These are phyloP conservation scores for Penicillium parvum DNA, from an alignment of 495 filamentous ascomycete genomes.

Conservation along the genomic window DNA sequence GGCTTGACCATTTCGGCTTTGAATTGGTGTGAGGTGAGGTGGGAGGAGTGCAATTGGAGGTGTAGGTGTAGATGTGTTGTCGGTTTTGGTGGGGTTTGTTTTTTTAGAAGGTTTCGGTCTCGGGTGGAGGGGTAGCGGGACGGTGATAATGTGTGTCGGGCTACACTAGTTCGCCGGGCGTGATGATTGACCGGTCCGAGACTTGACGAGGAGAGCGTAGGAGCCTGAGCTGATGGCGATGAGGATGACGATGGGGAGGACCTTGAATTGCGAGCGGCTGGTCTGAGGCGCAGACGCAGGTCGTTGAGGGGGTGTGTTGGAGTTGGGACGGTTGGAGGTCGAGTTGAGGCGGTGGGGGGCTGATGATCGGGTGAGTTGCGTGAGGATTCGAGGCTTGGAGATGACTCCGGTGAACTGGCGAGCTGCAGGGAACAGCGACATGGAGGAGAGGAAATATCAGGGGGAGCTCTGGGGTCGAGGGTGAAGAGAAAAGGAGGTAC, in stretches of 20 bases:
- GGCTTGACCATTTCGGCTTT: slow-evolving; percentile 19
- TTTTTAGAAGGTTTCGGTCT: slow-evolving; percentile 9
- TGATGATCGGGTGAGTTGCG: slow-evolving; percentile 10
- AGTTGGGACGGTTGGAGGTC: slow-evolving; percentile 7
- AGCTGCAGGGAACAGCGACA: slow-evolving; percentile 11
- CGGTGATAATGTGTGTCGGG: neutral
- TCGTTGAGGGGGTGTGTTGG: slow-evolving; percentile 13
- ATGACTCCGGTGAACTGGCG: slow-evolving; percentile 13
- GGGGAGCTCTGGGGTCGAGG: no score
- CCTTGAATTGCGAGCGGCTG: slow-evolving; percentile 50
- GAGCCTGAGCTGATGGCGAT: slow-evolving; percentile 53
- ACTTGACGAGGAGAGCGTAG: slow-evolving; percentile 60
- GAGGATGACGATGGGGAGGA: slow-evolving; percentile 63
- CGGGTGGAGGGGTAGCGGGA: slow-evolving; percentile 9
- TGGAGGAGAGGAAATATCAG: no score
- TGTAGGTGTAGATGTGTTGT: slow-evolving; percentile 2
- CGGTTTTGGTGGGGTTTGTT: slow-evolving; percentile 6
- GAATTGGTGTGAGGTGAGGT: neutral
- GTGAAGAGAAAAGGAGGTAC: no score
- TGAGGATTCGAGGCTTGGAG: slow-evolving; percentile 12
- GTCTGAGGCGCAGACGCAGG: slow-evolving; percentile 26
- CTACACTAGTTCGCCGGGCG: slow-evolving; percentile 10
- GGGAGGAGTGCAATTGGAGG: neutral
- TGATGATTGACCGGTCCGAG: slow-evolving; percentile 40
- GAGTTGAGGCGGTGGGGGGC: slow-evolving; percentile 20